phyloP scores from a whole-genome alignment of 192 early-diverging fungal species.

The Chytriomyces confervae region DNA sequence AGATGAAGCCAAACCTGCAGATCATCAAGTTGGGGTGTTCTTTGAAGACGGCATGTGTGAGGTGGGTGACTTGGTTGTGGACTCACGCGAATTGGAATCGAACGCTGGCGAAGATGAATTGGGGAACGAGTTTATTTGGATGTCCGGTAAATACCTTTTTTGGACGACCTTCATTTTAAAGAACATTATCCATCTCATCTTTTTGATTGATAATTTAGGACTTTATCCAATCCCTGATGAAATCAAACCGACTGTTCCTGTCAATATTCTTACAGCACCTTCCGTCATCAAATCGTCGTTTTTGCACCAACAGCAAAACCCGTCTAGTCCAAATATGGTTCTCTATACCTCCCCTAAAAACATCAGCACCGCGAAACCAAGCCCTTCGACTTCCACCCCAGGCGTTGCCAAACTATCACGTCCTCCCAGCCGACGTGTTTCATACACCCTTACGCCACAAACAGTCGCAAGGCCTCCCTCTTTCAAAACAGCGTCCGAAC shows the following conservation, averaged over 20 bases:
- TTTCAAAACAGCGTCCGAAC: background rate
- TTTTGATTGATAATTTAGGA: background rate
- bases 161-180: background rate
- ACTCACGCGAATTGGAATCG: slow-evolving; percentile 13
- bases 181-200: too few relatives aligned
- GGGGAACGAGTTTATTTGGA: slow-evolving; percentile 24
- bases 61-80: slow-evolving; percentile 26
- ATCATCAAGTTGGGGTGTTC: background rate
- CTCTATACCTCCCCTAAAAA: slow-evolving; percentile 24
- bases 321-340: too few relatives aligned
- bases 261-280: background rate
- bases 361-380: background rate
- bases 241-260: background rate
- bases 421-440: slow-evolving; percentile 16
- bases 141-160: slow-evolving; percentile 16
- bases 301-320: too few relatives aligned
- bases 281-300: too few relatives aligned
- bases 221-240: slow-evolving; percentile 19
- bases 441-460: slow-evolving; percentile 5
- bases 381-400: background rate
- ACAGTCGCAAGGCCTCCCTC: background rate
- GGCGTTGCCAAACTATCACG: background rate
- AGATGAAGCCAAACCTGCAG: background rate
- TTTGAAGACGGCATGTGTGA: slow-evolving; percentile 24
- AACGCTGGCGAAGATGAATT: background rate